These are phyloP conservation scores for Entomortierella lignicola DNA, from an alignment of 192 early-diverging fungal species.

Conservation along the genomic window DNA sequence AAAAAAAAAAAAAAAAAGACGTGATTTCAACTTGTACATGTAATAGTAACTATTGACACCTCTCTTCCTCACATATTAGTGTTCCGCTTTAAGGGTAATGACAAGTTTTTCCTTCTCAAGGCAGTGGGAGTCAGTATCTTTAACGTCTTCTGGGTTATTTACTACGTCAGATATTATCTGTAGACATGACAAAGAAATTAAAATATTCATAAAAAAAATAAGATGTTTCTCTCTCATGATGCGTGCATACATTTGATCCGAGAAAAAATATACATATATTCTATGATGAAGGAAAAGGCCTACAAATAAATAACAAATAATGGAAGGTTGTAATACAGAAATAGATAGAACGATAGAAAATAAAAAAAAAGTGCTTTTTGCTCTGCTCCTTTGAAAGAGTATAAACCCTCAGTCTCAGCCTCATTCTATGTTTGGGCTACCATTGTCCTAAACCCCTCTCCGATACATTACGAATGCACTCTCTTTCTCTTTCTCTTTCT, in stretches of 20 bases:
- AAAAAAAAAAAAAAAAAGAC: neutral
- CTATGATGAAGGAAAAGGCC: neutral
- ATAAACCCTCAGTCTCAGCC: neutral
- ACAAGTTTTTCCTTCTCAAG: slow-evolving; percentile 20
- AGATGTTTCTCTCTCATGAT: neutral
- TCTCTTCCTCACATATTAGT: slow-evolving; percentile 2
- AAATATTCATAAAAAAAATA: neutral
- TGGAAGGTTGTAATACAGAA: neutral
- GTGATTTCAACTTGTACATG: neutral
- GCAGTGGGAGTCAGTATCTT: neutral
- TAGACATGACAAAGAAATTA: neutral
- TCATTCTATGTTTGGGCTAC: neutral
- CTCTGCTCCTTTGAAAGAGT: neutral
- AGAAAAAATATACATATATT: neutral
- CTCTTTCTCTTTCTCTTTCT: slow-evolving; percentile 6
- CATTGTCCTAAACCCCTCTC: neutral
- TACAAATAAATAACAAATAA: neutral
- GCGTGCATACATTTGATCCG: neutral
- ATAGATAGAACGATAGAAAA: neutral
- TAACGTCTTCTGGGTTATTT: slow-evolving; percentile 38
- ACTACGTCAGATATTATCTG: slow-evolving; percentile 23
- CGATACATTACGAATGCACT: neutral
- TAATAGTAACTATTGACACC: neutral
- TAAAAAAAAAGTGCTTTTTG: neutral
- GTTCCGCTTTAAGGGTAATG: slow-evolving; percentile 10